These are phyloP conservation scores for Plectosphaerella cucumerina DNA, from an alignment of 2,329 filamentous ascomycete genomes.

Conservation along the genomic window DNA sequence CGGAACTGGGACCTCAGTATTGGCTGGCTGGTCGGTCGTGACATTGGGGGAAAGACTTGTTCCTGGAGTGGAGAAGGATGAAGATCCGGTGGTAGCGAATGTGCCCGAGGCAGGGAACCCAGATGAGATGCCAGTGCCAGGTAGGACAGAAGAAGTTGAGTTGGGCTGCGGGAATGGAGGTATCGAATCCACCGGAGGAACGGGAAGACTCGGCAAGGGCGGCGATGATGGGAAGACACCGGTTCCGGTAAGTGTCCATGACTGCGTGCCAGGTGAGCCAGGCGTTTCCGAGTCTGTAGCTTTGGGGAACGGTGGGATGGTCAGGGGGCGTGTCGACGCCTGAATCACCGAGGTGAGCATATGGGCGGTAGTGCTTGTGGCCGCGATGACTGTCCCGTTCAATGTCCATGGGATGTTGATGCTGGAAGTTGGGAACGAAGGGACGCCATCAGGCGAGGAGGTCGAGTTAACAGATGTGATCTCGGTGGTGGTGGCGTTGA, in stretches of 20 bases:
- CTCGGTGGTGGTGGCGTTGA: too few species aligned
- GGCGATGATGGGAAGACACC: neutral
- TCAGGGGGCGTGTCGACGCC: neutral
- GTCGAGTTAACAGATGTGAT: too few species aligned
- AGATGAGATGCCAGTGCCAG: neutral
- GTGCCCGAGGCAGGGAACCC: neutral
- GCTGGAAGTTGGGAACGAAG: neutral
- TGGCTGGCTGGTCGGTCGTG: neutral
- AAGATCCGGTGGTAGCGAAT: neutral
- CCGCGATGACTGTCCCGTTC: neutral
- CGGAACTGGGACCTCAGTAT: neutral
- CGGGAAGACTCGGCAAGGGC: neutral
- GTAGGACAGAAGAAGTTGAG: neutral
- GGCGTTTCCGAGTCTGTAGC: neutral
- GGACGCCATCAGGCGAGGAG: neutral
- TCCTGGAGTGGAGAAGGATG: neutral
- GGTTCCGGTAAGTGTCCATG: neutral
- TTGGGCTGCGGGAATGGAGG: constrained; percentile 1
- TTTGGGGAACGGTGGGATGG: neutral
- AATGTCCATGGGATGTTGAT: neutral
- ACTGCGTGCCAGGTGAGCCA: neutral
- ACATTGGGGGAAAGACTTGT: neutral
- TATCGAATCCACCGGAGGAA: neutral
- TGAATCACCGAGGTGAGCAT: neutral
- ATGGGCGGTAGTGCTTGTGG: neutral